Evolutionary conservation across 768 basidiomycete genomes (phyloP), one percentile per base, ranked within the genome.

Genomic region (Leccinum broughii): DNA sequence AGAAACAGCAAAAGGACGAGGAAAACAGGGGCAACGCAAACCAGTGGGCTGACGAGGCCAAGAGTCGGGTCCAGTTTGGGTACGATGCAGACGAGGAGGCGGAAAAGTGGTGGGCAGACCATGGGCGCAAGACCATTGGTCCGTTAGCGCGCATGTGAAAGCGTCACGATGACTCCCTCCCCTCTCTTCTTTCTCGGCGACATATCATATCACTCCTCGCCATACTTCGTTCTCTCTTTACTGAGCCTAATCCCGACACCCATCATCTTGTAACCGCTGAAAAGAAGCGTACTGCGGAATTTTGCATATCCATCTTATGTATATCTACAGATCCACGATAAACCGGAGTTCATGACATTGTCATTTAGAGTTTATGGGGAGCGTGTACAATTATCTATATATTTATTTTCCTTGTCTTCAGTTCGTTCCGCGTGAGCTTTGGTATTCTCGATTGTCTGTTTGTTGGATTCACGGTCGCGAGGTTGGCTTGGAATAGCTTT

Each of bases 11-110:
- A 5, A 44, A 3, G 9, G 44, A 41, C 7, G 37, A n/a, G 34
- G 22, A 20, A 5, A 9, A n/a, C 22, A 62, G 51, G 26, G 75
- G 75, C 26, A 83, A 80, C 63, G 74, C 77, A 58, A 86, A 86
- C 62, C 77, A 83, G 61, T 86, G 85, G 85, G 83, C 84, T 6
- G 85, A 87, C 67, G 77, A 75, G 65, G 71, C 68, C 54, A 84
- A 83, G 77, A 85, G 71, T 55, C 58, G 51, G 37, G 64, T 63
- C 5, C 79, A 81, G 64, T 86, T 85, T 69, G 76, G 77, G 14
- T 85, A 85, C 60, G 84, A 86, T 59, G 81, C 83, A 0, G 83
- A 85, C 50, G 69, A 28, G 10, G 82, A 73, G 37, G 83, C 78
- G 6, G 81, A 85, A 50, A 65, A 65, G 57, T 86, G 84, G 81